These are phyloP conservation scores for Hypoxylon fuscum DNA, from an alignment of 495 filamentous ascomycete species.

Conservation along the genomic window DNA sequence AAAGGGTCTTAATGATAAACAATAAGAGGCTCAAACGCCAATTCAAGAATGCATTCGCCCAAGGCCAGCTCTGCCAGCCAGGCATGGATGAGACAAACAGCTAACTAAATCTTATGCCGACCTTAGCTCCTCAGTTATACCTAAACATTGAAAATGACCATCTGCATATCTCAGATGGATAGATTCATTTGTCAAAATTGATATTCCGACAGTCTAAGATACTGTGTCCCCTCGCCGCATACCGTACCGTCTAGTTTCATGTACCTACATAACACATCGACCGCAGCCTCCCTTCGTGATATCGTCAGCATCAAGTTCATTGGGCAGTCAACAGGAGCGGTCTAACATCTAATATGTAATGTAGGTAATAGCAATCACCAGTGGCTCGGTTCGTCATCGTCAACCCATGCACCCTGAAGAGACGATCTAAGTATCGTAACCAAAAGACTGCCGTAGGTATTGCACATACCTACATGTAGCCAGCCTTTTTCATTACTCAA, in stretches of 20 bases:
- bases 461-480: neutral
- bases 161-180: constrained; percentile 34
- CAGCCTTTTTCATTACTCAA: neutral
- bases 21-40: constrained; percentile 19
- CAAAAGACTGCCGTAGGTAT: too few relatives aligned
- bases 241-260: constrained; percentile 22
- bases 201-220: constrained; percentile 16
- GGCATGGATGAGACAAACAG: constrained; percentile 12
- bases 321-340: neutral
- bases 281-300: neutral
- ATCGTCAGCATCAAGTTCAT: constrained; percentile 4
- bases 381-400: neutral
- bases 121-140: constrained; percentile 13
- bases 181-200: constrained; percentile 19
- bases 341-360: neutral
- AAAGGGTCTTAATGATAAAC: constrained; percentile 11
- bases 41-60: constrained; percentile 9
- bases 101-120: constrained; percentile 11
- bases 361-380: neutral
- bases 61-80: neutral
- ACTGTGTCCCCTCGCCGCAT: constrained; percentile 12
- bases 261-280: constrained; percentile 4
- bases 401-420: neutral
- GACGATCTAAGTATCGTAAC: neutral
- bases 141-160: constrained; percentile 31